A percentile compares a stretch with the other conserved stretches of the same genome.
Conservation (phyloP, 805 yeast species). For the Ogataea dorogensis region DNA sequence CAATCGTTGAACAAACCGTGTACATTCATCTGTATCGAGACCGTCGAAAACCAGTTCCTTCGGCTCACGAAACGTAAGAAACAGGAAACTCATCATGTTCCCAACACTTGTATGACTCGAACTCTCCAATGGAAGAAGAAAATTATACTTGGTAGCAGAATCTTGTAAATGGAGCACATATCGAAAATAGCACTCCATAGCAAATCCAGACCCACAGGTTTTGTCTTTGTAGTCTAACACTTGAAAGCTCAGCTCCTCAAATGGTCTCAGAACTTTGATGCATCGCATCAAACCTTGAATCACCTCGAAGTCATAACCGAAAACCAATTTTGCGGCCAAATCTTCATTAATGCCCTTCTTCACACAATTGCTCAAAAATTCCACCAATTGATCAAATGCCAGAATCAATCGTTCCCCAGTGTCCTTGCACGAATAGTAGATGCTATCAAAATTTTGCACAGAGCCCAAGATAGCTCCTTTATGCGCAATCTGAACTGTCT, state of each 20-base stretch:
- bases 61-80: constrained; percentile 19
- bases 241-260: constrained; percentile 19
- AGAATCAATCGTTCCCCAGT: constrained; percentile 6
- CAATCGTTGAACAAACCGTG: constrained; percentile 12
- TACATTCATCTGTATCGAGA: constrained; percentile 17
- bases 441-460: constrained; percentile 2
- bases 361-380: neutral
- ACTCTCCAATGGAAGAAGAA: constrained; percentile 20
- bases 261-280: constrained; percentile 13
- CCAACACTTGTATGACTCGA: constrained; percentile 15
- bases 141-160: constrained; percentile 18
- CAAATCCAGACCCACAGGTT: constrained; percentile 16
- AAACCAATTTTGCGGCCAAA: constrained; percentile 1
- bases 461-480: constrained; percentile 1
- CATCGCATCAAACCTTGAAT: constrained; percentile 4
- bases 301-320: constrained; percentile 9
- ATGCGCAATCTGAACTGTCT: neutral
- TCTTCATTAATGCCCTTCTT: constrained; percentile 4
- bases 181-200: constrained; percentile 15
- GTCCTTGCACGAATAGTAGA: constrained; percentile 1
- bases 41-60: constrained; percentile 20
- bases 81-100: constrained; percentile 16
- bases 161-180: constrained; percentile 23
- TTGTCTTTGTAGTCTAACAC: constrained; percentile 20
- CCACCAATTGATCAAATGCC: neutral